Conservation (phyloP, 345 rosid species). For the Citrus sp. region DNA sequence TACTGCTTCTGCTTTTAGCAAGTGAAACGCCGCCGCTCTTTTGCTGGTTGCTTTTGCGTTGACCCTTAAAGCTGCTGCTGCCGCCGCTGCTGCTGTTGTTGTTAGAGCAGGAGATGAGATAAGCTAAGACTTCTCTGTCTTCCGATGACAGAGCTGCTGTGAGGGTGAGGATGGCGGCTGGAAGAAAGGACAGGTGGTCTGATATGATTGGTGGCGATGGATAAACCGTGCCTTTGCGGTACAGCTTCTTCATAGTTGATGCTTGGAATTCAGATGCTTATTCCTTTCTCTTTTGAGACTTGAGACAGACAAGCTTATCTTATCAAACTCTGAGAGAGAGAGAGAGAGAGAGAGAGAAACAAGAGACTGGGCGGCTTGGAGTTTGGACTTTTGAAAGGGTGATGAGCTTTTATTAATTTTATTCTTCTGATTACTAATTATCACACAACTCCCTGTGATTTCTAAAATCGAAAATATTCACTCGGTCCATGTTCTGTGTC, state of each 20-base stretch:
- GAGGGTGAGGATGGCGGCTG: conserved; percentile 67
- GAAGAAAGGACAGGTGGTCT: conserved; percentile 61
- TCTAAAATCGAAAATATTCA: too few relatives aligned
- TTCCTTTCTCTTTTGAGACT: background rate
- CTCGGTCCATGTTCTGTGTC: too few relatives aligned
- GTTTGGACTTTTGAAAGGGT: conserved; percentile 12
- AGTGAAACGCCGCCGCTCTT: conserved; percentile 1
- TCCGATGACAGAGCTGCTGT: conserved; percentile 55
- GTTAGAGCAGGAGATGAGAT: conserved; percentile 53
- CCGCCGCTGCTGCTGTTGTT: conserved; percentile 7
- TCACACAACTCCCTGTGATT: too few relatives aligned
- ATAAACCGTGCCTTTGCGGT: conserved; percentile 65
- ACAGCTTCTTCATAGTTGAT: conserved; percentile 67
- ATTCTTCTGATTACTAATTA: too few relatives aligned
- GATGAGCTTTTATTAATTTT: background rate
- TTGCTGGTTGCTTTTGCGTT: background rate
- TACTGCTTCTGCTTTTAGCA: conserved; percentile 2
- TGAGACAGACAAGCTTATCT: background rate
- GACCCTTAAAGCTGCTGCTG: conserved; percentile 2
- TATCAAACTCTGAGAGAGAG: background rate
- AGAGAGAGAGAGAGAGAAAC: background rate
- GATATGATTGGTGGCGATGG: conserved; percentile 51
- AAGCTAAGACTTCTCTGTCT: conserved; percentile 64
- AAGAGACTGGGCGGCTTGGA: conserved; percentile 12
- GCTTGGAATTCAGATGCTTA: background rate